Base-by-base conservation (phyloP, 805 yeast species). In the Candida endomychidarum region DNA sequence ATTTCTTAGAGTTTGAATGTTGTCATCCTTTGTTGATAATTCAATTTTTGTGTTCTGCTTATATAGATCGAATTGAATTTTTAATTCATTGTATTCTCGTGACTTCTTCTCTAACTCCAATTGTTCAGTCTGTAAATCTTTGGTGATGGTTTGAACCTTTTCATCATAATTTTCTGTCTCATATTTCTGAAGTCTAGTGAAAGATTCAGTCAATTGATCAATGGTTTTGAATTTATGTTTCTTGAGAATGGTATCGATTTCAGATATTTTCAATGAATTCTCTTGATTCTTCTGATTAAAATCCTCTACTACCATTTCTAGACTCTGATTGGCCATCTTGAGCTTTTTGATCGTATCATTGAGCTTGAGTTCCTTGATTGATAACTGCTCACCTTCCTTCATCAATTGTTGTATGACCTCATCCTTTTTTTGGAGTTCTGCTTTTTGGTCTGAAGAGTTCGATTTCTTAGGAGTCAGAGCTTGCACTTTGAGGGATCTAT, bases 321-420 rank as follows among this genome's bases (percentile, higher is more conserved):
- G 56, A 18, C 58, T 57, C 8, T 38, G 38, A 45, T 64, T 66
- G 5, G 49, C 40, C 2, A 51, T 28, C 41, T 79, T 77, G 41
- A 89, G 60, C 47, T 73, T 71, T 46, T 85, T 85, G 36, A 90
- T 78, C 0, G 81, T 69, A 28, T 80, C 86, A 49, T 77, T 80
- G 38, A 80, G 71, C 48, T 76, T 78, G 19, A 87, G 70, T 51
- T 91, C 97, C 45, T 78, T 80, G 43, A 74, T 72, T 0, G 93
- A 79, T 26, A 88, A 61, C 17, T 74, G 77, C 46, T 83, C 81
- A 3, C 96, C 96, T 59, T 89, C 96, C 40, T 75, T 78, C 54
- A 85, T 55, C 20, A 90, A 63, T 41, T 82, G 80, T 12, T 76
- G 74, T 18, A 90, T 79, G 21, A 79, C 75, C 9, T 67, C 73